Conservation (phyloP, 2,329 filamentous ascomycete species). For the Apiospora koreana region DNA sequence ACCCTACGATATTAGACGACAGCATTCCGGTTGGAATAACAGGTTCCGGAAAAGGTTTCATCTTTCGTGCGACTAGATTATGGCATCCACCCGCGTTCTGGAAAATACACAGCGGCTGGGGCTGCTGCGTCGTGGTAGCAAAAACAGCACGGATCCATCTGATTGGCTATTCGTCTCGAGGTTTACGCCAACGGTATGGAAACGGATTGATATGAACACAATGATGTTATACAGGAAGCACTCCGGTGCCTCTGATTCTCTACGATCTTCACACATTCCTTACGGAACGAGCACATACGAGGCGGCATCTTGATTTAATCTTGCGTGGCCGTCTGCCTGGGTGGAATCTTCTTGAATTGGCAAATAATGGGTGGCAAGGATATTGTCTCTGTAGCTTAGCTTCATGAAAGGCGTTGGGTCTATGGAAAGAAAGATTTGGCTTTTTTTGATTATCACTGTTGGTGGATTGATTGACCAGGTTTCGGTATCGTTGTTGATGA, state of each 20-base stretch:
- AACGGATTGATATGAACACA: neutral
- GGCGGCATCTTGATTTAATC: neutral
- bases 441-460: neutral
- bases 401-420: slow-evolving; percentile 5
- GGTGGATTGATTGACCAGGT: neutral
- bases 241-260: neutral
- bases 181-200: neutral
- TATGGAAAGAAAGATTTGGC: slow-evolving; percentile 6
- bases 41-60: neutral
- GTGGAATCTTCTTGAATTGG: neutral
- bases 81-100: neutral
- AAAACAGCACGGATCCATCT: neutral
- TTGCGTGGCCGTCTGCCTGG: neutral
- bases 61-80: neutral
- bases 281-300: neutral
- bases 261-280: neutral
- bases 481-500: neutral
- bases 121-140: neutral
- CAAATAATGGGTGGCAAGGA: neutral
- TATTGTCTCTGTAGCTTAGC: neutral
- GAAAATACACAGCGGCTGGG: neutral
- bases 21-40: neutral
- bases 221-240: neutral
- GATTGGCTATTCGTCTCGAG: neutral
- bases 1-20: neutral